A percentile compares a stretch with the other conserved stretches of the same genome.
Evolutionary conservation across 1,284 basidiomycete species (phyloP).

Genomic region (Melanopsichium pennsylvanicum): DNA sequence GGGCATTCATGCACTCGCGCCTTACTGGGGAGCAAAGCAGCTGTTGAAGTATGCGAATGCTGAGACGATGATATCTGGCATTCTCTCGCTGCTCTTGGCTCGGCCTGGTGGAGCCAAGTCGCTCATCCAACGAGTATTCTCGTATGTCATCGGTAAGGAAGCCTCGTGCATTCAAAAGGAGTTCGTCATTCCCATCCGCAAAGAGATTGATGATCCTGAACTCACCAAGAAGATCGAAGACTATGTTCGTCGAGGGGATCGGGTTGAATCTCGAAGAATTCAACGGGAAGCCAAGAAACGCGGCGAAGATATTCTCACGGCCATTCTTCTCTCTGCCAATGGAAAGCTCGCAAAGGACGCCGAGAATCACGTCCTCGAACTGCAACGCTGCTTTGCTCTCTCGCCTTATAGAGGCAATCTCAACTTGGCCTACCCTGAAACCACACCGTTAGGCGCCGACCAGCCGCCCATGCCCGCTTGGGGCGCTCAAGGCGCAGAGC

Average conservation of each 20-base stretch:
- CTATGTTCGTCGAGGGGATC: slow-evolving; percentile 59
- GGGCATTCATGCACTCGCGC: slow-evolving; percentile 60
- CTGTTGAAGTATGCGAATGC: slow-evolving; percentile 62
- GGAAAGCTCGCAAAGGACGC: slow-evolving; percentile 39
- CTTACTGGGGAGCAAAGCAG: slow-evolving; percentile 65
- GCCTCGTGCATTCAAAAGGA: slow-evolving; percentile 57
- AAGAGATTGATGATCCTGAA: slow-evolving; percentile 56
- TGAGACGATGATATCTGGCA: slow-evolving; percentile 59
- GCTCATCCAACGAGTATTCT: slow-evolving; percentile 61
- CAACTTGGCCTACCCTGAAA: slow-evolving; percentile 55
- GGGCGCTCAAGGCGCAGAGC: slow-evolving; percentile 45
- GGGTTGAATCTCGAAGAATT: slow-evolving; percentile 50
- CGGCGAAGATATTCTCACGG: slow-evolving; percentile 61
- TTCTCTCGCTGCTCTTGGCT: slow-evolving; percentile 60
- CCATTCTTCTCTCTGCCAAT: slow-evolving; percentile 51
- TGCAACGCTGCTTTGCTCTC: slow-evolving; percentile 57
- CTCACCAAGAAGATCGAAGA: slow-evolving; percentile 58
- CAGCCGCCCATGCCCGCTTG: slow-evolving; percentile 40
- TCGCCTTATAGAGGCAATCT: slow-evolving; percentile 57
- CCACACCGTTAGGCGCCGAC: slow-evolving; percentile 45
- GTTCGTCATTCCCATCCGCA: slow-evolving; percentile 55
- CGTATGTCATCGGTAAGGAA: slow-evolving; percentile 56
- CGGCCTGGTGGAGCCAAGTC: slow-evolving; percentile 63
- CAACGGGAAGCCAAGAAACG: slow-evolving; percentile 42
- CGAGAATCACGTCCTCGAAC: slow-evolving; percentile 50